A percentile compares a stretch with the other conserved stretches of the same genome.
These are phyloP conservation scores for Mycena amicta DNA, from an alignment of 768 basidiomycete species.

Conservation along the genomic window DNA sequence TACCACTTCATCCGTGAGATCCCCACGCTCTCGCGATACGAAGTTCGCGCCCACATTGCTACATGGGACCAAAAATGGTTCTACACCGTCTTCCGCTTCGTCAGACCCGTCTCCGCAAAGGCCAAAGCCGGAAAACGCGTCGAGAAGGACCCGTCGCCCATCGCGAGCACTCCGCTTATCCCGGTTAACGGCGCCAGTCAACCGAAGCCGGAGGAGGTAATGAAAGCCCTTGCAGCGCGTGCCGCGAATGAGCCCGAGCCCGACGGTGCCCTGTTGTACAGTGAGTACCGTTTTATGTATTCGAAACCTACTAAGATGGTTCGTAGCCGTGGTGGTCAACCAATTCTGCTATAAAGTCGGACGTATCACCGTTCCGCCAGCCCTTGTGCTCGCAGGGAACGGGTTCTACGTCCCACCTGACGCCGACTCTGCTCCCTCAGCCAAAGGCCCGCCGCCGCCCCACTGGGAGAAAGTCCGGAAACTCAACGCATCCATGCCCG, in stretches of 20 bases:
- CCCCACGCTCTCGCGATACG: neutral
- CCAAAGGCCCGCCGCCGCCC: neutral
- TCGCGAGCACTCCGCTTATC: neutral
- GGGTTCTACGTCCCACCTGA: neutral
- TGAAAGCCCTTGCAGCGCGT: neutral
- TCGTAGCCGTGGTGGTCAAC: neutral
- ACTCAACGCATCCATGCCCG: neutral
- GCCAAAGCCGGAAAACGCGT: neutral
- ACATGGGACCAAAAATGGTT: constrained; percentile 2
- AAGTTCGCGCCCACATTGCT: neutral
- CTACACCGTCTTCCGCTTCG: constrained; percentile 1
- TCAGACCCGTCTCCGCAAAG: neutral
- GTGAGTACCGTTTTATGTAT: neutral
- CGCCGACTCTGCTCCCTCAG: neutral
- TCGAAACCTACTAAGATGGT: no score
- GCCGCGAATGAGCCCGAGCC: neutral
- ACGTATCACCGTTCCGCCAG: neutral
- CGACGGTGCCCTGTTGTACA: neutral
- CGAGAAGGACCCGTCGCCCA: neutral
- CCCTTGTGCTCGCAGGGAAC: neutral
- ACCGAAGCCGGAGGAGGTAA: neutral
- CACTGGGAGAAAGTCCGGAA: neutral
- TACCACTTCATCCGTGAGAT: constrained; percentile 1
- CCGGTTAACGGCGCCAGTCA: neutral
- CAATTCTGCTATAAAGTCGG: constrained; percentile 1